phyloP scores from a whole-genome alignment of 805 yeast genomes.

The Metschnikowia similis region DNA sequence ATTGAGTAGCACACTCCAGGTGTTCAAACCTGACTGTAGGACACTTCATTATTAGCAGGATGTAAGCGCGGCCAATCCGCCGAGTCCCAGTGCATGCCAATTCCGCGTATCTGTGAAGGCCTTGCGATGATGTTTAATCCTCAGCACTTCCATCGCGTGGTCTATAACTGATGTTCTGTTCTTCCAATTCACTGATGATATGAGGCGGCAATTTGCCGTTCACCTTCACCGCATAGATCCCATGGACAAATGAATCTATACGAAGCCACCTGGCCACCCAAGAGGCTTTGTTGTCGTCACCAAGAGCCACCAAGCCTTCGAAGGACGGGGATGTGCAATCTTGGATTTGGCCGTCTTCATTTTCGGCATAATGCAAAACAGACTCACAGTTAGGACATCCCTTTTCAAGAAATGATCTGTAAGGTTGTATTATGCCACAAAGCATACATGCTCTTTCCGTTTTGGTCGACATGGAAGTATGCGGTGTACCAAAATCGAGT shows the following conservation, averaged over 20 bases:
- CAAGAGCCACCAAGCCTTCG: conserved; percentile 90
- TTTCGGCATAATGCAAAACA: conserved; percentile 67
- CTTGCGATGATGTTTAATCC: conserved; percentile 32
- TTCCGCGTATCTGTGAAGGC: background rate
- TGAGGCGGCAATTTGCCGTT: conserved; percentile 90
- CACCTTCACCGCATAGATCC: conserved; percentile 90
- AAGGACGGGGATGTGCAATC: conserved; percentile 96
- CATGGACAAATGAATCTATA: conserved; percentile 82
- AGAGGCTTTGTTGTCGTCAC: conserved; percentile 70
- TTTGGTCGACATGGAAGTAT: conserved; percentile 44
- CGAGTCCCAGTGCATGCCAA: background rate
- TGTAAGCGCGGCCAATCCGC: background rate
- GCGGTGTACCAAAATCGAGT: background rate
- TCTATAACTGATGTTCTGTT: conserved; percentile 76
- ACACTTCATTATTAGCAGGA: background rate
- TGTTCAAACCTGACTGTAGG: background rate
- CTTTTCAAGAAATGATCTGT: conserved; percentile 62
- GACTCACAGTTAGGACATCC: conserved; percentile 98
- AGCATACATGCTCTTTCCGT: conserved; percentile 95
- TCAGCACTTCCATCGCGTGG: conserved; percentile 92
- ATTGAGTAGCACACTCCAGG: background rate
- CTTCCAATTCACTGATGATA: conserved; percentile 64
- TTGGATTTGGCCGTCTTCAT: conserved; percentile 78
- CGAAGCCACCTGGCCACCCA: conserved; percentile 98
- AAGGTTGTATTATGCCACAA: conserved; percentile 87